These are phyloP conservation scores for Podospora australis DNA, from an alignment of 495 filamentous ascomycete genomes.

Conservation along the genomic window DNA sequence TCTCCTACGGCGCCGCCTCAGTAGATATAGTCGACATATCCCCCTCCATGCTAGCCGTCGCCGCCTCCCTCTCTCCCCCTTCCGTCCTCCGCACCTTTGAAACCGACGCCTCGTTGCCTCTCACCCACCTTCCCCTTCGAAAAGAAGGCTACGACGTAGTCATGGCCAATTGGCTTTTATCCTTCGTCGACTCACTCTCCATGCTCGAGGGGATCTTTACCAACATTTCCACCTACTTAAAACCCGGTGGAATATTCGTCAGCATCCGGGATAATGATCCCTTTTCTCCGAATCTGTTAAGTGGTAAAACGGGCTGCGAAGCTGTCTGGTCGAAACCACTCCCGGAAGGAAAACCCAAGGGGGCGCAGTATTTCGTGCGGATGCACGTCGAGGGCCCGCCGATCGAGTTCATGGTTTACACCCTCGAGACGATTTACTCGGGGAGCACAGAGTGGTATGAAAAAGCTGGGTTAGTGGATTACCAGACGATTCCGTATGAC, in stretches of 20 bases:
- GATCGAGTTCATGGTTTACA: conserved; percentile 4
- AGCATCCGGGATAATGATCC: conserved; percentile 15
- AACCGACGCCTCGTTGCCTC: neutral
- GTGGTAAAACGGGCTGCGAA: conserved; percentile 10
- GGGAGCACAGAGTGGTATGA: conserved; percentile 9
- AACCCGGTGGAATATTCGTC: conserved; percentile 17
- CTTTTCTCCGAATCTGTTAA: neutral
- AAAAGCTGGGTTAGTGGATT: conserved; percentile 12
- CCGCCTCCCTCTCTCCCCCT: neutral
- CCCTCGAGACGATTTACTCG: neutral
- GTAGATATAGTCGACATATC: neutral
- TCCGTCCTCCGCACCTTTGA: neutral
- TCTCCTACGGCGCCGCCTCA: neutral
- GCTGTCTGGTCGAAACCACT: conserved; percentile 8
- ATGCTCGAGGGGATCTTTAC: conserved; percentile 20
- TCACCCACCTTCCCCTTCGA: neutral
- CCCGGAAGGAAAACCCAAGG: conserved; percentile 18
- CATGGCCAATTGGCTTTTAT: conserved; percentile 15
- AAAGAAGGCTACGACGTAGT: conserved; percentile 17
- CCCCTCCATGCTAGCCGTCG: neutral
- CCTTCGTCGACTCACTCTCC: conserved; percentile 12
- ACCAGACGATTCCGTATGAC: conserved; percentile 13
- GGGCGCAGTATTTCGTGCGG: neutral
- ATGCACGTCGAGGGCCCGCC: conserved; percentile 4
- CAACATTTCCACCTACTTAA: conserved; percentile 16